Base-by-base conservation (phyloP, 208 protist species). In the Jaenimonas drosophilae region DNA sequence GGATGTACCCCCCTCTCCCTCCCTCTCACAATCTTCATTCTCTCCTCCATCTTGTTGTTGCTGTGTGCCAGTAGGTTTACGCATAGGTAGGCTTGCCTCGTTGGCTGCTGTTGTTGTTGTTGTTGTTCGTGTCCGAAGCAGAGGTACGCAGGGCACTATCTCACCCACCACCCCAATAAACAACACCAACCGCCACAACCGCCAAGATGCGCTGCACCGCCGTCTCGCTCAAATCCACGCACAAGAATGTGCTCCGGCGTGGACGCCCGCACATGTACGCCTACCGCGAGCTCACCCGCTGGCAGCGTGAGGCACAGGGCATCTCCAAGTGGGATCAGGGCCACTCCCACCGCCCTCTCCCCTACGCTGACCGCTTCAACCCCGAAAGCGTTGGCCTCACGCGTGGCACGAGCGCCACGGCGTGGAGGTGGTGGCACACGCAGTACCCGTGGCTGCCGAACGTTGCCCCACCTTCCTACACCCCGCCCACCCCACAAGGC, bases 401-500 rank as follows among this genome's bases (percentile, higher is more conserved):
- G n/a, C 70, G 74, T 24, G 88, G 83, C 24, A 91, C 83, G 5
- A 82, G 73, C 17, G 34, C 70, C 26, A 65, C 63, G 12, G 82
- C 88, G 40, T 92, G 81, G 81, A 71, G 73, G 57, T 95, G 88
- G 84, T 95, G 88, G 88, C 70, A 92, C 53, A 91, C 82, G 45
- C 88, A 95, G 63, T 81, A 92, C 56, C 83, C 84, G 45, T 90
- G 76, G 76, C 60, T 95, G 33, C 78, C 88, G 11, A 92, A 95
- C 43, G 73, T 91, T 0, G 52, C 79, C 6, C 71, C 79, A 12
- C 54, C 59, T 26, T 66, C 59, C 56, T 82, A 82, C 62, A 25
- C 33, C 9, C 23, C 45, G 0, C 68, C 67, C 0, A 43, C 23
- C 4, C 71, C 66, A 27, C 37, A 57, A 25, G 70, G 70, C 29